A percentile compares a stretch with the other conserved stretches of the same genome.
These are phyloP conservation scores for Herpotrichia juniperi DNA, from an alignment of 2,329 filamentous ascomycete species.

Conservation along the genomic window DNA sequence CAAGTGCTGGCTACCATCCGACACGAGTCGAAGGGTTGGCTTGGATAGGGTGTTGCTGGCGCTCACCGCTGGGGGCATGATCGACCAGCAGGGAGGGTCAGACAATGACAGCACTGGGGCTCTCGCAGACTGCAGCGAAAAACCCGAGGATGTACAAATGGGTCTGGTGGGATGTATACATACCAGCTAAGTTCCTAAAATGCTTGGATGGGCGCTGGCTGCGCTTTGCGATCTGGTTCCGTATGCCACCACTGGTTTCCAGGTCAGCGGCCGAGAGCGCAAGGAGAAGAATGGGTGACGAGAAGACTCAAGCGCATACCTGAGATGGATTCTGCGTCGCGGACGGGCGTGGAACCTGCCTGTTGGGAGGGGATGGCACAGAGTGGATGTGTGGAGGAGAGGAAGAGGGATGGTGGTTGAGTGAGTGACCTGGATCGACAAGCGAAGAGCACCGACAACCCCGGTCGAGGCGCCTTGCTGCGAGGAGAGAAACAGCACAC, in stretches of 20 bases:
- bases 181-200: constrained; percentile 35
- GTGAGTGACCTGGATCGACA: constrained; percentile 3
- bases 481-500: background rate
- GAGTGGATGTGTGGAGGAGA: constrained; percentile 1
- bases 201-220: constrained; percentile 29
- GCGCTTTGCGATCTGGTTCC: constrained; percentile 40
- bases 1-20: constrained; percentile 22
- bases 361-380: background rate
- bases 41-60: constrained; percentile 26
- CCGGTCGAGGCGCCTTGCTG: background rate
- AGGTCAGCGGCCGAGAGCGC: constrained; percentile 38
- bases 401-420: background rate
- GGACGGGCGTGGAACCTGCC: constrained; percentile 10
- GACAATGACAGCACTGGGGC: constrained; percentile 29
- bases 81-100: constrained; percentile 34
- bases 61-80: constrained; percentile 37
- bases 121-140: constrained; percentile 23
- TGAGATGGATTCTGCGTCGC: constrained; percentile 19
- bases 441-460: background rate
- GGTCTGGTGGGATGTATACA: constrained; percentile 34
- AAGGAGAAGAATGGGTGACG: constrained; percentile 18
- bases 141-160: constrained; percentile 17
- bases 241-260: constrained; percentile 43
- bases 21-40: constrained; percentile 22
- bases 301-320: constrained; percentile 17